phyloP scores from a whole-genome alignment of 129 eudicot species.

The Saussurea involucrata region DNA sequence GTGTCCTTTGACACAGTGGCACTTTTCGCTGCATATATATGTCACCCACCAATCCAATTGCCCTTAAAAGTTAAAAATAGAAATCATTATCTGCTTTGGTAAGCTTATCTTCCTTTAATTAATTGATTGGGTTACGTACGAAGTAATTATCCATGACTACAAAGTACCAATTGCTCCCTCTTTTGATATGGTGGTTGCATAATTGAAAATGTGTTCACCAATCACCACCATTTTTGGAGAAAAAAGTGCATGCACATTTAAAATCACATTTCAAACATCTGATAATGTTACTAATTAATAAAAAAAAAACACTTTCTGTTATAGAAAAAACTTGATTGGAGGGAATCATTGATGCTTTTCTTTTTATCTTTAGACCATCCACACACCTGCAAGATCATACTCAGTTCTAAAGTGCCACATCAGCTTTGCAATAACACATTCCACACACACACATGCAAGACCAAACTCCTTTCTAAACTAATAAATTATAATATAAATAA shows the following conservation, averaged over 20 bases:
- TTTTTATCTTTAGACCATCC: not conserved
- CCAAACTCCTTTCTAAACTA: too few species aligned
- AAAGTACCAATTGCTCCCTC: not conserved
- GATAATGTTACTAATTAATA: not conserved
- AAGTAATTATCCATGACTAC: not conserved
- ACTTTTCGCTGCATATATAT: not conserved
- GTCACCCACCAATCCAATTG: conserved; percentile 22
- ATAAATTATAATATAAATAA: too few species aligned
- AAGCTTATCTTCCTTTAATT: conserved; percentile 22
- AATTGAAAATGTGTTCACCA: conserved; percentile 12
- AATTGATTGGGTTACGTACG: conserved; percentile 15
- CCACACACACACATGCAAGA: too few species aligned
- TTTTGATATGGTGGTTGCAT: conserved; percentile 6
- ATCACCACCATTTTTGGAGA: conserved; percentile 9
- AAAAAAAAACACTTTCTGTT: not conserved
- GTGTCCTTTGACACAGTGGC: conserved; percentile 10
- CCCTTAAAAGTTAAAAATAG: not conserved
- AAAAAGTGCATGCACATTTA: not conserved
- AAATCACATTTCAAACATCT: not conserved
- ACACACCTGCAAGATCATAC: too few species aligned
- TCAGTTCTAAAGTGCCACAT: too few species aligned
- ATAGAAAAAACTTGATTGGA: not conserved
- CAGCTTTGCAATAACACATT: too few species aligned
- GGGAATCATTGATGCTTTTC: not conserved
- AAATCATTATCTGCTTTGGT: conserved; percentile 6